Evolutionary conservation across 2,329 filamentous ascomycete species (phyloP), one percentile per base, ranked within the genome.

Genomic region (Alternaria incomplexa): DNA sequence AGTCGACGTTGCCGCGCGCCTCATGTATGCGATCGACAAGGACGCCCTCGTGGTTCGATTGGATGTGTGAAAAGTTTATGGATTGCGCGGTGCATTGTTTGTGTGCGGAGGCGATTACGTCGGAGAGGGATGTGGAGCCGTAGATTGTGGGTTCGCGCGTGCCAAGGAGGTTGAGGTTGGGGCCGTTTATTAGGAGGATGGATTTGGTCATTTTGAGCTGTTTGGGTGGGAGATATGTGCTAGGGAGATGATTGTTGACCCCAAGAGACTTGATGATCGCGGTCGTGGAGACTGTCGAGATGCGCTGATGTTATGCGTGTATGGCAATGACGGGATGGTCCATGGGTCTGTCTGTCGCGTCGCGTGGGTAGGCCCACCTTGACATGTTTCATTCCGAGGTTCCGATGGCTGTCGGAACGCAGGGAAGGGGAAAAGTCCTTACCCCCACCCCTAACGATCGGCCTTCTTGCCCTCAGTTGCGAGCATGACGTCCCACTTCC

Each of bases 81-180:
- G 82, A 82, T 2, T 88, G 83, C 0, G 75, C 66, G 0, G 78
- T 51, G 30, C 87, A 87, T 63, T 89, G 87, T 0, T 80, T 64
- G 52, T 81, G 73, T 23, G 86, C 85, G 10, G 81, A 69, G 3
- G 78, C 62, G 50, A 88, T 83, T 15, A 94, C 85, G 67, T 92
- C 87, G 20, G 82, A 54, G 12, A 94, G 87, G 0, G 91, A 93
- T 1, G 88, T 89, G 64, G 83, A 84, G 74, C 91, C 91, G 81
- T 94, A 93, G 72, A 93, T 85, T 26, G 88, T 82, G 15, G 91
- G 91, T 77, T 95, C 91, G 22, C 92, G 86, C 12, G 87, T 90
- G 36, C 91, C 91, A 28, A 94, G 86, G 53, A 94, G 89, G 81
- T 93, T 93, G 71, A 94, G 89, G 78, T 94, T 94, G 30, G 91